Conservation (phyloP, 2,329 filamentous ascomycete species). For the Drechslera avenae region DNA sequence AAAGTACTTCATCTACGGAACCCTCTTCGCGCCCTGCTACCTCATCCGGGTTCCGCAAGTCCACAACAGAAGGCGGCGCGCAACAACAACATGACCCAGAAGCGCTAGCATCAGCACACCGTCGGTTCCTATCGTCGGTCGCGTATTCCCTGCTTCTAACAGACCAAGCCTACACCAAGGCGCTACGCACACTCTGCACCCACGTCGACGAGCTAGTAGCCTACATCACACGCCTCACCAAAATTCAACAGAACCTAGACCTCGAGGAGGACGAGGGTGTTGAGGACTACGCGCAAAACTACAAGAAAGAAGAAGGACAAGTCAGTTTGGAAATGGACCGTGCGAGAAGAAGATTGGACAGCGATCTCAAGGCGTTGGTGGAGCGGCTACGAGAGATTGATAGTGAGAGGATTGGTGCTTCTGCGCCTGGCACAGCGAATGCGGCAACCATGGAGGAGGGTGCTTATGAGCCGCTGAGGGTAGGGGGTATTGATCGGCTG, state of each 20-base stretch:
- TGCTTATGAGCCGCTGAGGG: slow-evolving; percentile 71
- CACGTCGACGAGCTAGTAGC: slow-evolving; percentile 83
- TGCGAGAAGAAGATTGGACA: slow-evolving; percentile 68
- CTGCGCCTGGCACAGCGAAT: slow-evolving; percentile 19
- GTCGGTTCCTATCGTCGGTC: slow-evolving; percentile 67
- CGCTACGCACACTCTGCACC: slow-evolving; percentile 69
- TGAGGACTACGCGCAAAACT: slow-evolving; percentile 58
- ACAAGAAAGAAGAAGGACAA: slow-evolving; percentile 72
- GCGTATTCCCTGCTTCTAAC: slow-evolving; percentile 67
- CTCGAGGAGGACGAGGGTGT: slow-evolving; percentile 83
- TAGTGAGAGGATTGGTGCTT: slow-evolving; percentile 49
- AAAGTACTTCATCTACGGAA: slow-evolving; percentile 6
- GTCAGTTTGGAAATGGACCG: slow-evolving; percentile 68
- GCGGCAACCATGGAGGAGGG: slow-evolving; percentile 45
- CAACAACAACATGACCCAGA: slow-evolving; percentile 74
- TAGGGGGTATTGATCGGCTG: slow-evolving; percentile 80
- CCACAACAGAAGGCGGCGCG: not conserved
- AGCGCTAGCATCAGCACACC: slow-evolving; percentile 78
- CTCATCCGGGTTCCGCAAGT: slow-evolving; percentile 9
- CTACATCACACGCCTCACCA: slow-evolving; percentile 74
- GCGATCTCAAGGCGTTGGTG: slow-evolving; percentile 67
- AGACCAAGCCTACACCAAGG: slow-evolving; percentile 65
- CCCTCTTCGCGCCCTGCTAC: slow-evolving; percentile 5
- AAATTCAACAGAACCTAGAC: slow-evolving; percentile 77
- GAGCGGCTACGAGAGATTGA: slow-evolving; percentile 66